Evolutionary conservation across 495 filamentous ascomycete genomes (phyloP).

Genomic region (Evernia prunastri): DNA sequence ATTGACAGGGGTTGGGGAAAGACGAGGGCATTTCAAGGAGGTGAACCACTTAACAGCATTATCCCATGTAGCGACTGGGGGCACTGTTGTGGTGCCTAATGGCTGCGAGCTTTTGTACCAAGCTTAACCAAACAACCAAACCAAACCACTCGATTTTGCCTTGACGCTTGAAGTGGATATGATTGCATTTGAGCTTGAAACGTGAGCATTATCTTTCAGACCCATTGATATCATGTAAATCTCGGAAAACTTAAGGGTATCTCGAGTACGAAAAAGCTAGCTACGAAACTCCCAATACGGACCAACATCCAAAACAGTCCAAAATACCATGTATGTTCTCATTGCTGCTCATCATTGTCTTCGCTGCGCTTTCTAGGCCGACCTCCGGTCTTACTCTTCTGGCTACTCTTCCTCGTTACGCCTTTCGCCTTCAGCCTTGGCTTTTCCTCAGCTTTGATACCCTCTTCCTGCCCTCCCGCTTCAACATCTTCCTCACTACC

Average conservation of each 20-base stretch:
- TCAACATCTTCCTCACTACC: conserved; percentile 13
- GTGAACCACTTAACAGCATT: background rate
- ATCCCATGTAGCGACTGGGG: background rate
- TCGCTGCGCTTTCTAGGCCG: conserved; percentile 19
- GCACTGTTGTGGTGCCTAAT: conserved; percentile 9
- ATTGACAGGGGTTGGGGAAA: background rate
- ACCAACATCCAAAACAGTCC: background rate
- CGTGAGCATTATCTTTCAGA: no score
- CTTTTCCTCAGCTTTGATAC: conserved; percentile 18
- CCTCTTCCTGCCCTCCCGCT: conserved; percentile 22
- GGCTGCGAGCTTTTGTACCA: conserved; percentile 18
- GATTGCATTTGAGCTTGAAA: no score
- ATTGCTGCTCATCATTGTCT: conserved; percentile 20
- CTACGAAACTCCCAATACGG: background rate
- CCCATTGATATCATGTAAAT: background rate
- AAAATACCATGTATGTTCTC: background rate
- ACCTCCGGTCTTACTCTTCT: conserved; percentile 22
- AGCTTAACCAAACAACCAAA: conserved; percentile 6
- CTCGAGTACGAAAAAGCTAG: background rate
- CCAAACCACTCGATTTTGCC: background rate
- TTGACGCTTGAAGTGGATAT: no score
- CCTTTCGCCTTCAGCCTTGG: conserved; percentile 13
- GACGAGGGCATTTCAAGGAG: background rate
- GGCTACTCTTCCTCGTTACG: conserved; percentile 14
- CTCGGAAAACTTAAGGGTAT: conserved; percentile 11